Evolutionary conservation across 129 eudicot genomes (phyloP).

Genomic region (Tanacetum coccineum): DNA sequence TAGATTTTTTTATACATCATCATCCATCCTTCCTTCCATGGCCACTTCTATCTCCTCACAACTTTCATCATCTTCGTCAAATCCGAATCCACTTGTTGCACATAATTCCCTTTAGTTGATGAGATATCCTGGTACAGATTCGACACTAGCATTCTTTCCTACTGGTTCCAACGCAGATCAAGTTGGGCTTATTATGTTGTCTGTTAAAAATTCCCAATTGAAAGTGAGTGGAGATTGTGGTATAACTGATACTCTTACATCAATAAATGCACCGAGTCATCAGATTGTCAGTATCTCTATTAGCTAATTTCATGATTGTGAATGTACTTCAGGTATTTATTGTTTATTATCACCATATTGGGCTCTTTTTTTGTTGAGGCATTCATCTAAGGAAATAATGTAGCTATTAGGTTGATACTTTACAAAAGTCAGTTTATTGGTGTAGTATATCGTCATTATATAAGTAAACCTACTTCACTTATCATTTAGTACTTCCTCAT

Average conservation of each 20-base stretch:
- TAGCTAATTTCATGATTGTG: neutral
- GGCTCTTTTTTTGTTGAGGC: neutral
- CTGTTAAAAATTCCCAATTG: constrained; percentile 23
- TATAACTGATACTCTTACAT: constrained; percentile 15
- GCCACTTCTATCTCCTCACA: constrained; percentile 13
- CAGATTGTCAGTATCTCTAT: neutral
- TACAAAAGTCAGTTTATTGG: neutral
- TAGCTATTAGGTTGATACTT: too few relatives aligned
- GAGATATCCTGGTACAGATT: constrained; percentile 23
- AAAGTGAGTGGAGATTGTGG: constrained; percentile 17
- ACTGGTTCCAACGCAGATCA: constrained; percentile 39
- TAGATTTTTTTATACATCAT: constrained; percentile 23
- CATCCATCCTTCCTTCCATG: constrained; percentile 17
- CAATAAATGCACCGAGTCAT: neutral
- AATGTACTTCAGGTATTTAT: neutral
- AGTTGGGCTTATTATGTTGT: constrained; percentile 42
- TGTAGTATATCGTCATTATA: neutral
- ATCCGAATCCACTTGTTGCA: neutral
- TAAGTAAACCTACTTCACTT: neutral
- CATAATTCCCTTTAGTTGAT: constrained; percentile 44
- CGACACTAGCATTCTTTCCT: constrained; percentile 39
- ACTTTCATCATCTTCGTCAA: constrained; percentile 9
- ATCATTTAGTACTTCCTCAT: neutral
- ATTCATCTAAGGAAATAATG: too few relatives aligned
- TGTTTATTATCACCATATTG: too few relatives aligned